Evolutionary conservation across 2,329 filamentous ascomycete species (phyloP).

Genomic region (Aspergillus niger): DNA sequence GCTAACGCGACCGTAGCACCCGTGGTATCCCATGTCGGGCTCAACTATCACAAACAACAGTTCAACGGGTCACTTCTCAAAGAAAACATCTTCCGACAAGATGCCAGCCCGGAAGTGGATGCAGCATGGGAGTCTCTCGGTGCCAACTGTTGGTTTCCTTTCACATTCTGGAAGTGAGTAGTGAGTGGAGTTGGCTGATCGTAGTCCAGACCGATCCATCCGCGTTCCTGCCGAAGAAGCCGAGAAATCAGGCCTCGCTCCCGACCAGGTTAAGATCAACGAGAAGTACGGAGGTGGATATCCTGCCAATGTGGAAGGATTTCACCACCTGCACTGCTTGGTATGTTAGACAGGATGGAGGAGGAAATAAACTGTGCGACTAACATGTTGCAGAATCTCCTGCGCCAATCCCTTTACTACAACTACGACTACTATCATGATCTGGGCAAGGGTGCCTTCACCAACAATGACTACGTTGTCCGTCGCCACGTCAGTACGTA

Average conservation of each 20-base stretch:
- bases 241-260: constrained; percentile 52
- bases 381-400: constrained; percentile 50
- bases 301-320: constrained; percentile 34
- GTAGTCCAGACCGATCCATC: constrained; percentile 46
- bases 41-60: constrained; percentile 43
- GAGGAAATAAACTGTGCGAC: not conserved
- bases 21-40: constrained; percentile 43
- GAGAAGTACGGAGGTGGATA: constrained; percentile 61
- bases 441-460: constrained; percentile 55
- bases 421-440: constrained; percentile 61
- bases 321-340: constrained; percentile 54
- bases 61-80: constrained; percentile 62
- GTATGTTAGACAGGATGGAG: constrained; percentile 32
- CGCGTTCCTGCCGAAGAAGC: constrained; percentile 56
- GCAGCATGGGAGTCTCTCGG: constrained; percentile 58
- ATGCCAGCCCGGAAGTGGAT: constrained; percentile 57
- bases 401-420: constrained; percentile 61
- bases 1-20: constrained; percentile 30
- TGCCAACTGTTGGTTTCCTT: constrained; percentile 49
- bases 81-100: constrained; percentile 56
- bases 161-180: not conserved
- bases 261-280: constrained; percentile 58
- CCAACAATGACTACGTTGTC: constrained; percentile 58
- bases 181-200: not conserved
- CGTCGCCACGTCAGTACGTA: constrained; percentile 60